These are phyloP conservation scores for Achaetomium macrosporum DNA, from an alignment of 2,329 filamentous ascomycete species.

Conservation along the genomic window DNA sequence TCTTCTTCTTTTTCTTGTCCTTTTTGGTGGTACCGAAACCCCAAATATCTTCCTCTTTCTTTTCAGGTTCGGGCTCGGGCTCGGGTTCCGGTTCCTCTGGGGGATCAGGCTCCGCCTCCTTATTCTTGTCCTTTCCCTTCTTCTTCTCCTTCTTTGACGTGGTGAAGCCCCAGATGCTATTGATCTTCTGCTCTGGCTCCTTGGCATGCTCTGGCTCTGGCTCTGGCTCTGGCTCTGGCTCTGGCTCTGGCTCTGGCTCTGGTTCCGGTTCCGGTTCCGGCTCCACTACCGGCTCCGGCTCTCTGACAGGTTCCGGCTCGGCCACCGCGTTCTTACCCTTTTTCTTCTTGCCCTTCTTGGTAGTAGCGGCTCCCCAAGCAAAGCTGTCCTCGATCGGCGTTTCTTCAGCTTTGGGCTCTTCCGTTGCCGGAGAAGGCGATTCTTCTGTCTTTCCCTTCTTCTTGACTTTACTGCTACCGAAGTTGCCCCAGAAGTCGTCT, in stretches of 20 bases:
- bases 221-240: slow-evolving; percentile 29
- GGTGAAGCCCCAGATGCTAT: slow-evolving; percentile 24
- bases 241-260: slow-evolving; percentile 19
- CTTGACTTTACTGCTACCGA: not conserved
- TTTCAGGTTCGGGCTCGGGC: slow-evolving; percentile 28
- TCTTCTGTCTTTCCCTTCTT: not conserved
- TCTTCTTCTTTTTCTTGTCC: slow-evolving; percentile 35
- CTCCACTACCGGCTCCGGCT: slow-evolving; percentile 22
- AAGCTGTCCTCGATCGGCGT: not conserved
- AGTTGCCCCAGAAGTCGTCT: slow-evolving; percentile 25
- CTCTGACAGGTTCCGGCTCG: slow-evolving; percentile 16
- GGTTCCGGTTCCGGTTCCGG: slow-evolving; percentile 24
- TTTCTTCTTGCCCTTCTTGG: slow-evolving; percentile 18
- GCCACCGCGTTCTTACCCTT: slow-evolving; percentile 21
- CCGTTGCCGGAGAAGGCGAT: not conserved
- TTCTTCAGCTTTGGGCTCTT: not conserved
- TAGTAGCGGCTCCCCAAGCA: not conserved
- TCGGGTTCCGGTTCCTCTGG: slow-evolving; percentile 28
- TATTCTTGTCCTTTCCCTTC: slow-evolving; percentile 24
- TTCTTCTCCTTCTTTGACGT: slow-evolving; percentile 34
- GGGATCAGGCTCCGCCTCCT: slow-evolving; percentile 12
- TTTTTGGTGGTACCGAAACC: slow-evolving; percentile 30
- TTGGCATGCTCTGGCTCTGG: slow-evolving; percentile 30
- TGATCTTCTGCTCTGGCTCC: slow-evolving; percentile 24
- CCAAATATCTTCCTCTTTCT: slow-evolving; percentile 22